Evolutionary conservation across 1,284 basidiomycete species (phyloP).

Genomic region (Trichosporon faecale): DNA sequence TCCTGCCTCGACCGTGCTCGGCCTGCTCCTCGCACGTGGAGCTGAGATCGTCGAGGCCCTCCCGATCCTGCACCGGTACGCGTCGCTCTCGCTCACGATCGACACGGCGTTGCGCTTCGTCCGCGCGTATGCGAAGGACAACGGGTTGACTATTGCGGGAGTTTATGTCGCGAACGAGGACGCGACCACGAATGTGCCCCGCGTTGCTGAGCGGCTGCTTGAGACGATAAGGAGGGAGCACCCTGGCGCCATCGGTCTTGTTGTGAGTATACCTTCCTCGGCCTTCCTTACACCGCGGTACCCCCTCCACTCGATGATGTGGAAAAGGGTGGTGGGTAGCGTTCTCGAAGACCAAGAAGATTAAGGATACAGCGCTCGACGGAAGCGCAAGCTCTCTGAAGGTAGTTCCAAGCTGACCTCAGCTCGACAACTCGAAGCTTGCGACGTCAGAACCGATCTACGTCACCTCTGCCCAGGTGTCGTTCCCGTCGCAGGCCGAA

Average conservation of each 20-base stretch:
- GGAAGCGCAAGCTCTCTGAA: too few species aligned
- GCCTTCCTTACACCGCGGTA: too few species aligned
- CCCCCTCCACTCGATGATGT: too few species aligned
- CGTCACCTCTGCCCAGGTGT: constrained; percentile 17
- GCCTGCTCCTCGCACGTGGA: constrained; percentile 47
- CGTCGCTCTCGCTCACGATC: constrained; percentile 43
- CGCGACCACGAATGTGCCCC: constrained; percentile 18
- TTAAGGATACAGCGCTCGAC: too few species aligned
- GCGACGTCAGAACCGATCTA: constrained; percentile 32
- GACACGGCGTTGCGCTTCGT: constrained; percentile 43
- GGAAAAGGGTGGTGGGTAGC: too few species aligned
- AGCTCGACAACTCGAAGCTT: constrained; percentile 47
- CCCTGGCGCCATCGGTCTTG: constrained; percentile 30
- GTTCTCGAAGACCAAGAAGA: too few species aligned
- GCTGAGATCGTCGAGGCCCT: constrained; percentile 38
- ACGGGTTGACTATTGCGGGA: constrained; percentile 34
- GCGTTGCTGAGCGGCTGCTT: constrained; percentile 31
- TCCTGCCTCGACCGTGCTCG: constrained; percentile 44
- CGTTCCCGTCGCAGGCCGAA: constrained; percentile 18
- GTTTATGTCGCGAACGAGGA: constrained; percentile 47
- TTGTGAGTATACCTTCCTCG: constrained; percentile 31
- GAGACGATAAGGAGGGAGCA: constrained; percentile 21
- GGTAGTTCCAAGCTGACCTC: constrained; percentile 17
- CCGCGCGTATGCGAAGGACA: constrained; percentile 23
- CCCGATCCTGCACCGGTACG: constrained; percentile 52